A percentile compares a stretch with the other conserved stretches of the same genome.
phyloP scores from a whole-genome alignment of 371 early-diverging fungal genomes.

The Apophysomyces sp. region DNA sequence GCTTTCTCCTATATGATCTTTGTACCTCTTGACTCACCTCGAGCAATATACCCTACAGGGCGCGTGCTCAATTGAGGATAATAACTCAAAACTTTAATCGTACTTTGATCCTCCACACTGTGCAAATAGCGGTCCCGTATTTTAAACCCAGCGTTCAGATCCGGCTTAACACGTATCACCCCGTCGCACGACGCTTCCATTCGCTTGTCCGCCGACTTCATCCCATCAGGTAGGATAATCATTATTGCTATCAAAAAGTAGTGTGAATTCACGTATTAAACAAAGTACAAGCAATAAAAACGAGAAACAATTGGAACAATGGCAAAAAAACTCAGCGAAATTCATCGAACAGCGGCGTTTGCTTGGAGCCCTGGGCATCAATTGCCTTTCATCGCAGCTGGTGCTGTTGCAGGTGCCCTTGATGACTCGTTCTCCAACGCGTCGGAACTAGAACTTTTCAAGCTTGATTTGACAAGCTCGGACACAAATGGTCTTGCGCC shows the following conservation, averaged over 20 bases:
- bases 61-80: no score
- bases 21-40: no score
- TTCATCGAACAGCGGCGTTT: slow-evolving; percentile 79
- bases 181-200: not conserved
- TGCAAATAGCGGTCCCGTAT: no score
- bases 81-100: no score
- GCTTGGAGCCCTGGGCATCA: slow-evolving; percentile 84
- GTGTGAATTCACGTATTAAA: not conserved
- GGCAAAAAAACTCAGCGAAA: slow-evolving; percentile 64
- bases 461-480: slow-evolving; percentile 64
- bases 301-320: slow-evolving; percentile 13
- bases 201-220: slow-evolving; percentile 2
- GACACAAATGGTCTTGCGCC: slow-evolving; percentile 33
- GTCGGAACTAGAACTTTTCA: slow-evolving; percentile 89
- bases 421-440: slow-evolving; percentile 93
- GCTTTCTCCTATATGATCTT: no score
- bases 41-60: no score
- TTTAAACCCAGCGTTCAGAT: no score
- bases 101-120: no score
- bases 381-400: slow-evolving; percentile 80
- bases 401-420: slow-evolving; percentile 95
- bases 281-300: not conserved
- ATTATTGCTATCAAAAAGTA: not conserved
- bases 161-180: not conserved
- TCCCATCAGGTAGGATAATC: slow-evolving; percentile 12